Conservation (phyloP, 176 grass and related monocot species). For the Coix lacrymajobi region DNA sequence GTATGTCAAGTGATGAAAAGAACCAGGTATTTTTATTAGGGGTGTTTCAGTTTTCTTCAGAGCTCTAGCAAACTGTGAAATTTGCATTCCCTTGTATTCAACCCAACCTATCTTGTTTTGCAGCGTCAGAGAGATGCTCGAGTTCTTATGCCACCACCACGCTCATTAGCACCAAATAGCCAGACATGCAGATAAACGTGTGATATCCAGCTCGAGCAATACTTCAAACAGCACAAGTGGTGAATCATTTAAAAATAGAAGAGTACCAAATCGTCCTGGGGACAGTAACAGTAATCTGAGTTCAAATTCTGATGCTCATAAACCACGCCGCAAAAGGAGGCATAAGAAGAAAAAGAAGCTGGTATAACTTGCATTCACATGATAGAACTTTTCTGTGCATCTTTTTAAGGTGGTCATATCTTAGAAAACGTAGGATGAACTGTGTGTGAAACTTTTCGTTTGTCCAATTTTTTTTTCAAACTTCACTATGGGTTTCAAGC, state of each 20-base stretch:
- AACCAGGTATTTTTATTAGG: constrained; percentile 61
- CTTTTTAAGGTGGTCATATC: neutral
- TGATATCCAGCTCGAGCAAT: constrained; percentile 63
- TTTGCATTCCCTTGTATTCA: constrained; percentile 11
- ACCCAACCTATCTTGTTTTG: neutral
- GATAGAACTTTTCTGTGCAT: neutral
- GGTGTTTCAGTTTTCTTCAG: neutral
- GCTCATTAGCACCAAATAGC: constrained; percentile 65
- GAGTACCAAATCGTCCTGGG: constrained; percentile 34
- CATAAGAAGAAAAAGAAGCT: constrained; percentile 93
- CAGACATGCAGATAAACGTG: constrained; percentile 47
- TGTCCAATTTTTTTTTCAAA: neutral
- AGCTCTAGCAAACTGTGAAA: neutral
- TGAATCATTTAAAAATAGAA: constrained; percentile 51
- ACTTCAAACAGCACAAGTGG: constrained; percentile 56
- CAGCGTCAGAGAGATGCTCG: constrained; percentile 82
- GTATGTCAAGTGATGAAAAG: constrained; percentile 96
- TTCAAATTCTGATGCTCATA: constrained; percentile 94
- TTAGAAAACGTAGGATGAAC: neutral
- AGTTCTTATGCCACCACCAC: constrained; percentile 95
- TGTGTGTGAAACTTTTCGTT: neutral
- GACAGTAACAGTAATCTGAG: constrained; percentile 69
- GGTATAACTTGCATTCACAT: constrained; percentile 38
- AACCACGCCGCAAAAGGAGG: constrained; percentile 80
- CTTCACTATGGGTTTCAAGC: neutral